These are phyloP conservation scores for Gossypium rotundifolium DNA, from an alignment of 345 rosid genomes.

Conservation along the genomic window DNA sequence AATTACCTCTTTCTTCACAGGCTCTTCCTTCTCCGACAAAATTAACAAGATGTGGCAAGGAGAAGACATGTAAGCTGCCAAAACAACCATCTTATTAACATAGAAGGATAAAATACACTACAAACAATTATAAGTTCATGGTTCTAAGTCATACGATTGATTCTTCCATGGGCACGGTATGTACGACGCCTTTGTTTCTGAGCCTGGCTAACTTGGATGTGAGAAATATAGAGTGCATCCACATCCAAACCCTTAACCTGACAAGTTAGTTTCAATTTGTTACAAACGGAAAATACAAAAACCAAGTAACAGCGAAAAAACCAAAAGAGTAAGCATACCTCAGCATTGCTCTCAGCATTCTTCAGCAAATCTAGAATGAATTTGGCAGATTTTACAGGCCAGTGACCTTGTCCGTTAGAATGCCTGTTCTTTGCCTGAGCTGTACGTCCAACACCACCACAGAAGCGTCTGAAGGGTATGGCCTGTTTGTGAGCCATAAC, in stretches of 20 bases:
- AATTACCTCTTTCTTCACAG: slow-evolving; percentile 90
- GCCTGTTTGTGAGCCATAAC: slow-evolving; percentile 97
- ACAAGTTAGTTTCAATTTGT: not conserved
- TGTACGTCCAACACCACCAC: slow-evolving; percentile 98
- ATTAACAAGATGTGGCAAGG: slow-evolving; percentile 93
- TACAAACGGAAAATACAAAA: not conserved
- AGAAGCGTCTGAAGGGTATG: slow-evolving; percentile 95
- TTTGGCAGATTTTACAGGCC: slow-evolving; percentile 88
- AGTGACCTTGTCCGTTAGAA: slow-evolving; percentile 94
- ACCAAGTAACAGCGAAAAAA: not conserved
- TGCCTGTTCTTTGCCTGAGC: slow-evolving; percentile 99
- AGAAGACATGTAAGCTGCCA: slow-evolving; percentile 90
- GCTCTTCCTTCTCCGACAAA: slow-evolving; percentile 88
- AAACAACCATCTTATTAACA: not conserved
- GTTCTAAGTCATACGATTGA: slow-evolving; percentile 55
- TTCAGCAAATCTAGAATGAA: slow-evolving; percentile 84
- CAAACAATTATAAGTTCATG: not conserved
- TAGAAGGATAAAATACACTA: too few relatives aligned
- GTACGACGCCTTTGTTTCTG: slow-evolving; percentile 92
- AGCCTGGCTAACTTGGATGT: slow-evolving; percentile 95
- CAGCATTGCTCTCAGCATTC: slow-evolving; percentile 98
- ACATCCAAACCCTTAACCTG: slow-evolving; percentile 98
- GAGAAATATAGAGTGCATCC: slow-evolving; percentile 71
- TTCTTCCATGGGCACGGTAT: slow-evolving; percentile 98
- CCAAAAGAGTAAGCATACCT: slow-evolving; percentile 28